These are phyloP conservation scores for Hevea brasiliensis DNA, from an alignment of 345 rosid genomes.

Conservation along the genomic window DNA sequence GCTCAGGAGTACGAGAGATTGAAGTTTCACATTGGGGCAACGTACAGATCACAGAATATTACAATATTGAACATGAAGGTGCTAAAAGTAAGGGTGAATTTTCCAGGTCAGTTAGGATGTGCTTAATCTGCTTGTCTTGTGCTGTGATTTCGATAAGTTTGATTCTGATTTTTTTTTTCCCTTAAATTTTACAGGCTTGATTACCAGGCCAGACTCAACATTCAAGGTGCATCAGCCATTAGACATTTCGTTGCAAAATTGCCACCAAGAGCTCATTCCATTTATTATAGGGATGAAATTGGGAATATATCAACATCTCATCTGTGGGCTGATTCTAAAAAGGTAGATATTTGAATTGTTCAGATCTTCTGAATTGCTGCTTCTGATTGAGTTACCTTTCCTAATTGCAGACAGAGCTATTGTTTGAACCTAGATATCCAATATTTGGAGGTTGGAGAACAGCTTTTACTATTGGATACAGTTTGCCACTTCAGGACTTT, in stretches of 20 bases:
- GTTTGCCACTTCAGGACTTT: constrained; percentile 84
- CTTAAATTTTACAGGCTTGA: constrained; percentile 56
- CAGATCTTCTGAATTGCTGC: background rate
- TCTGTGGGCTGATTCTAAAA: constrained; percentile 71
- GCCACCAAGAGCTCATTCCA: constrained; percentile 94
- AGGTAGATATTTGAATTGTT: constrained; percentile 46
- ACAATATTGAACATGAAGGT: constrained; percentile 69
- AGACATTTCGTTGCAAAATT: constrained; percentile 68
- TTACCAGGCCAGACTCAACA: constrained; percentile 68
- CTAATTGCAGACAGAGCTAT: constrained; percentile 75
- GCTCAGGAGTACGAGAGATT: constrained; percentile 78
- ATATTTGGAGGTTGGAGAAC: constrained; percentile 98
- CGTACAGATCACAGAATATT: constrained; percentile 86
- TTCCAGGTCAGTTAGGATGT: constrained; percentile 54
- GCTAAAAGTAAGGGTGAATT: constrained; percentile 90
- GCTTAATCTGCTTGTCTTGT: background rate
- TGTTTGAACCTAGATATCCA: constrained; percentile 92
- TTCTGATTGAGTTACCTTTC: constrained; percentile 23
- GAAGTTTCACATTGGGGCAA: constrained; percentile 98
- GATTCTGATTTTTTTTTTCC: constrained; percentile 15
- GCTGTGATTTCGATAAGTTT: background rate
- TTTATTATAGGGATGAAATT: constrained; percentile 89
- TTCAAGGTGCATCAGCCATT: constrained; percentile 73
- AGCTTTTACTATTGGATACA: constrained; percentile 89
- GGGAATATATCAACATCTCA: constrained; percentile 98